Evolutionary conservation across 2,329 filamentous ascomycete species (phyloP).

Genomic region (Phyllosticta paracitricarpa): DNA sequence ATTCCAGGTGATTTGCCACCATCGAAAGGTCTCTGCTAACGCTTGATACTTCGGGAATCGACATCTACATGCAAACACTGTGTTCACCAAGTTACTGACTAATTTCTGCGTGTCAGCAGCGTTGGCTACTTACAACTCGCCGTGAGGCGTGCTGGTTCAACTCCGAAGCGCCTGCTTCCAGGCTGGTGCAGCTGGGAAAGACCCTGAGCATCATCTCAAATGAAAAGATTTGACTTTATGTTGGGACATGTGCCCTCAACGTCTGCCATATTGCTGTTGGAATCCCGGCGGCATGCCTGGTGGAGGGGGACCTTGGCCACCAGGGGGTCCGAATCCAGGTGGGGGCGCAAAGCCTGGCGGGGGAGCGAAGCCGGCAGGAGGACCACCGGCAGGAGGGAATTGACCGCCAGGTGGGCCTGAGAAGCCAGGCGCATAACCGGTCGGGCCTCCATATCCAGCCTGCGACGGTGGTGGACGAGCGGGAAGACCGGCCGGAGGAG

Average conservation of each 20-base stretch:
- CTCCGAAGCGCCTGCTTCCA: neutral
- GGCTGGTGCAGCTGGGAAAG: neutral
- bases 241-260: neutral
- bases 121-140: conserved; percentile 6
- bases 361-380: conserved; percentile 37
- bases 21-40: neutral
- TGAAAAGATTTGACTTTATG: neutral
- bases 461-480: conserved; percentile 61
- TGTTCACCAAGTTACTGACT: conserved; percentile 2
- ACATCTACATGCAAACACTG: neutral
- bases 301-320: conserved; percentile 4
- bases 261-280: conserved; percentile 12
- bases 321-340: conserved; percentile 2
- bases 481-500: conserved; percentile 51
- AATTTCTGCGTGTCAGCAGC: neutral
- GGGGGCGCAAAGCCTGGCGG: conserved; percentile 18
- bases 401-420: conserved; percentile 21
- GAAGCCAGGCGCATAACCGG: conserved; percentile 39
- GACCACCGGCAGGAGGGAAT: conserved; percentile 26
- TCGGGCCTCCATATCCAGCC: conserved; percentile 57
- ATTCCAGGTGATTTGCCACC: neutral
- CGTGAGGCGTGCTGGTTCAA: neutral
- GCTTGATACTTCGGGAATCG: neutral
- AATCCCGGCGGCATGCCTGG: conserved; percentile 11
- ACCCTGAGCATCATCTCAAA: neutral